Evolutionary conservation across 1,139 yeast species (phyloP).

Genomic region (Citeromyces hawaiiensis): DNA sequence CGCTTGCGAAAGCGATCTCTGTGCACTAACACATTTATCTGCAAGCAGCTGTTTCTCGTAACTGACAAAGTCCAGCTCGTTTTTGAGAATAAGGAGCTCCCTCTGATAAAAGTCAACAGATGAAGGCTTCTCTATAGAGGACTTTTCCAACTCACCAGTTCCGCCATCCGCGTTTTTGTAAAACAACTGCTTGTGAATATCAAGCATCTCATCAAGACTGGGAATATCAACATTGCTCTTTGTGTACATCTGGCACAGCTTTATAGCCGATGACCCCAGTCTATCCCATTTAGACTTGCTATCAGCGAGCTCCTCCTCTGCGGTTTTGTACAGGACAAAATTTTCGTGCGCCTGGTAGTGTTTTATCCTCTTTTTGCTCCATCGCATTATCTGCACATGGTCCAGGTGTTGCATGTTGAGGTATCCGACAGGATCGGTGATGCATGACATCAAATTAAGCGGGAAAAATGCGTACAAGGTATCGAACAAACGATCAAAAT

Average conservation of each 20-base stretch:
- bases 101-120: conserved; percentile 35
- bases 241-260: conserved; percentile 13
- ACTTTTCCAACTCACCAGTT: conserved; percentile 4
- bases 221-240: neutral
- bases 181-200: conserved; percentile 8
- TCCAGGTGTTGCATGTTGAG: conserved; percentile 8
- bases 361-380: conserved; percentile 15
- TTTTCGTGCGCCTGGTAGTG: conserved; percentile 36
- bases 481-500: conserved; percentile 22
- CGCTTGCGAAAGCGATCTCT: neutral
- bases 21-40: conserved; percentile 15
- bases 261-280: conserved; percentile 20
- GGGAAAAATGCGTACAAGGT: conserved; percentile 55
- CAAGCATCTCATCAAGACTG: conserved; percentile 5
- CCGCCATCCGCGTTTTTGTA: conserved; percentile 3
- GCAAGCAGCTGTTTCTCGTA: conserved; percentile 35
- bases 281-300: conserved; percentile 16
- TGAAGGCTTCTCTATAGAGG: neutral
- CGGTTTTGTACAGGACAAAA: conserved; percentile 18
- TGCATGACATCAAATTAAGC: conserved; percentile 29
- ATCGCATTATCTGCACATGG: conserved; percentile 17
- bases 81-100: conserved; percentile 41
- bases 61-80: conserved; percentile 50
- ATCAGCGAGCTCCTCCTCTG: conserved; percentile 27
- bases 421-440: conserved; percentile 26